Base-by-base conservation (phyloP, 129 eudicot species). In the Kitagawia praeruptora region DNA sequence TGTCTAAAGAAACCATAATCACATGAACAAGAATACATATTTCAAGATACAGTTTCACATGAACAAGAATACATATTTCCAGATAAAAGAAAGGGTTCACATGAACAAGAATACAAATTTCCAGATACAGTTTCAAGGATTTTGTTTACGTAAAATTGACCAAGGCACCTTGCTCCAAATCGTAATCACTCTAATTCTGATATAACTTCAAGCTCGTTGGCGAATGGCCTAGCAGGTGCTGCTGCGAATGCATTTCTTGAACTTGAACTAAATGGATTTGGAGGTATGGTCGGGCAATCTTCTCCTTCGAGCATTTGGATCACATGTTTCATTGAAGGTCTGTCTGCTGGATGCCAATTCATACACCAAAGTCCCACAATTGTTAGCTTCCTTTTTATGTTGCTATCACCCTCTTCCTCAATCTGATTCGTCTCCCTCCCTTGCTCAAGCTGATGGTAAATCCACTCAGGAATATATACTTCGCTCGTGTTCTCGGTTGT, bases 131-230 rank as follows among this genome's bases (percentile, higher is more conserved):
- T 69, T 69, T 0, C 37, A 37, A 9, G 13, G 45, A 16, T 27
- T 15, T 0, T 69, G 44, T 31, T 28, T 37, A 25, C 38, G 15
- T 18, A 28, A 16, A 21, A 69, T 28, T 37, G 74, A 69, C 10
- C 23, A 37, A 13, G 44, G 42, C 25, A 14, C 44, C 49, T 39
- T 23, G 3, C 25, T 66, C 12, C 72, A 12, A 66, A 8, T 41
- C 23, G 2, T 1, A 40, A 2, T 73, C 76, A 73, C 51, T 73
- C 76, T 42, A 54, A 73, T 73, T 73, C 76, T 3, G 76, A 73
- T 42, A 73, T 73, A 25, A 42, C 76, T 73, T 73, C 76, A 73
- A 73, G 76, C 72, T 66, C 72, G 41, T 66, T 66, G 72, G 21
- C 40, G 14, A 66, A 66, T 1, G 41, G 72, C 76, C 34, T 73